These are phyloP conservation scores for Fraxinus latifolia DNA, from an alignment of 305 asterid genomes.

Conservation along the genomic window DNA sequence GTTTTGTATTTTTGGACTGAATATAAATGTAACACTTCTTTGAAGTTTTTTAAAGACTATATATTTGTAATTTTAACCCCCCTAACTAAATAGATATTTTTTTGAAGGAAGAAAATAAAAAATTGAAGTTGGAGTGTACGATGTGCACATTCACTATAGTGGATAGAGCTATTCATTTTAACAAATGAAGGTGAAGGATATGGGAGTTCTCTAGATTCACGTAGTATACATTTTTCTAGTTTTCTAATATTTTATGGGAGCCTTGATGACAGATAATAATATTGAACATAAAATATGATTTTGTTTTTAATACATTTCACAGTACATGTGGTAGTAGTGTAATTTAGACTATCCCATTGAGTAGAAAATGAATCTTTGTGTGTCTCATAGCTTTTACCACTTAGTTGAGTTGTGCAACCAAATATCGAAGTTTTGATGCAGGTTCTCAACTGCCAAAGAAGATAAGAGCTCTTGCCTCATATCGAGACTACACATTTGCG, in stretches of 20 bases:
- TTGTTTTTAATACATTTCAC: background rate
- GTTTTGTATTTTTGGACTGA: background rate
- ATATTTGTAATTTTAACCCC: background rate
- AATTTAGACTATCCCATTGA: background rate
- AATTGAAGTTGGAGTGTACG: background rate
- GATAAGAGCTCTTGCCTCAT: constrained; percentile 84
- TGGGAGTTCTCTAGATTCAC: background rate
- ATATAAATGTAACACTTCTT: background rate
- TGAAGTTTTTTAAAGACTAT: background rate
- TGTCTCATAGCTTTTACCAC: constrained; percentile 3
- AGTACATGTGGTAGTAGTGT: background rate
- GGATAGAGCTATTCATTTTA: background rate
- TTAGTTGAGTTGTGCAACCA: background rate
- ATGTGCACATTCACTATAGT: background rate
- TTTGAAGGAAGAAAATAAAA: background rate
- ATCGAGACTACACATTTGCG: constrained; percentile 79
- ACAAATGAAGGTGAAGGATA: background rate
- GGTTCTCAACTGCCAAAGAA: constrained; percentile 92
- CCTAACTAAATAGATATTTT: background rate
- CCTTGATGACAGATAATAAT: background rate
- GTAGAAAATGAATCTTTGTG: constrained; percentile 1
- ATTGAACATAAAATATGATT: background rate
- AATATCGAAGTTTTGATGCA: constrained; percentile 28
- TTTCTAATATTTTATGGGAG: background rate
- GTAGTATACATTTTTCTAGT: background rate